Base-by-base conservation (phyloP, 2,329 filamentous ascomycete species). In the Diaporthe eres region DNA sequence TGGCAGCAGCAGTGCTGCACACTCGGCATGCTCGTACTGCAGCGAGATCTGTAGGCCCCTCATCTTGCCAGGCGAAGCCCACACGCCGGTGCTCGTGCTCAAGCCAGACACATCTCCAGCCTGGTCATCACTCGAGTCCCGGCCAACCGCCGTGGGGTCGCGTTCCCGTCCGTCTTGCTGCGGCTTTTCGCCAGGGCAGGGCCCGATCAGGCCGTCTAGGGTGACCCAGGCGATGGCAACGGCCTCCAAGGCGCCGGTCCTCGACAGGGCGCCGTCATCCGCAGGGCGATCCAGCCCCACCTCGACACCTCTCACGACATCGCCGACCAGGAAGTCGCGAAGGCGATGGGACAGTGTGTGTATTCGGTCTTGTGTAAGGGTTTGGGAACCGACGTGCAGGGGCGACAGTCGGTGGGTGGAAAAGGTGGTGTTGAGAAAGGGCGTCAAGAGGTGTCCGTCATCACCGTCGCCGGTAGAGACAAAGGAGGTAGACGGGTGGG, bases 291-390 rank as follows among this genome's bases (percentile, higher is more conserved):
- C 85, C 6, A 89, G 79, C 0, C 87, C 86, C 25, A 92, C 86
- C 77, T 91, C 89, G 25, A 92, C 87, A 58, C 90, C 90, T 74
- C 90, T 88, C n/a, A 92, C 88, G 1, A 90, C 87, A 78, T 92
- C 90, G 22, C 90, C 90, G 0, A 91, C 89, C 0, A 92, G 85
- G 1, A 85, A 85, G 65, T 92, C 90, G 53, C 90, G 87, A 2
- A 92, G 82, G 2, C 87, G 85, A 10, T 85, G 85, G 0, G 88
- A 86, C 0, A 91, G 83, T 0, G 81, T 74, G 19, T 84, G 81
- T 3, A 92, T 84, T 4, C 86, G 85, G 0, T 80, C 57, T 0
- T 81, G 63, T 0, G 83, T 83, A 1, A 91, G 83, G 0, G 79
- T 55, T 3, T 86, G 81, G 4, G 81, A 72, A 34, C 88, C 89